Evolutionary conservation across 2,329 filamentous ascomycete genomes (phyloP).

Genomic region (Diaporthe eres): DNA sequence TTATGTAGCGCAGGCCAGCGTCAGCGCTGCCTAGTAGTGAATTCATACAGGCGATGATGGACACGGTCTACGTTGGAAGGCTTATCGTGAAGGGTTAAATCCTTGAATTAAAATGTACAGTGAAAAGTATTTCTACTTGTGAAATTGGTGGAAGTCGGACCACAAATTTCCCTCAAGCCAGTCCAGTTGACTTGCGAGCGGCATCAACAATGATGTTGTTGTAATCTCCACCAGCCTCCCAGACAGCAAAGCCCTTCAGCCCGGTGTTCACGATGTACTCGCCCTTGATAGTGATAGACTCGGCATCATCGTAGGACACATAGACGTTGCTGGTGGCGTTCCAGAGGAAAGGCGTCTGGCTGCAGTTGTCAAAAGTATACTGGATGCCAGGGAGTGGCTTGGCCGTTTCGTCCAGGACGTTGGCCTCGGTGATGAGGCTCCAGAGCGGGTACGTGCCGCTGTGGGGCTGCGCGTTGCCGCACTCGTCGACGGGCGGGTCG

Average conservation of each 20-base stretch:
- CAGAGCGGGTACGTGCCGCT: constrained; percentile 41
- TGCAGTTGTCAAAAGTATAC: constrained; percentile 40
- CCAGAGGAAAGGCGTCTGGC: constrained; percentile 42
- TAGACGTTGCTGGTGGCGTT: constrained; percentile 35
- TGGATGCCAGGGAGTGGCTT: constrained; percentile 37
- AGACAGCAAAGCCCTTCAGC: constrained; percentile 41
- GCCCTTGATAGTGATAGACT: constrained; percentile 41
- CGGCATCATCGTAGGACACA: constrained; percentile 42
- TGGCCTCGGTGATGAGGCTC: constrained; percentile 41
- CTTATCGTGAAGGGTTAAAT: not conserved
- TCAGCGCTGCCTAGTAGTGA: too few relatives aligned
- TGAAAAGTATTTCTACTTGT: not conserved
- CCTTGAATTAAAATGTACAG: not conserved
- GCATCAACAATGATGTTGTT: constrained; percentile 42
- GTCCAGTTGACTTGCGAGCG: constrained; percentile 30
- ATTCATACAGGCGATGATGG: too few relatives aligned
- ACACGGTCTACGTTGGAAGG: not conserved
- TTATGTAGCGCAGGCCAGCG: too few relatives aligned
- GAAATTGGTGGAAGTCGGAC: not conserved
- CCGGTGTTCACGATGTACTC: constrained; percentile 38
- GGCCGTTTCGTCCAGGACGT: constrained; percentile 40
- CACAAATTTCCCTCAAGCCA: not conserved
- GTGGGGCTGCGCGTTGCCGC: constrained; percentile 40
- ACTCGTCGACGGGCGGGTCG: constrained; percentile 41
- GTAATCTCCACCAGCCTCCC: constrained; percentile 43